Evolutionary conservation across 192 early-diverging fungal species (phyloP).

Genomic region (Cladochytrium replicatum): DNA sequence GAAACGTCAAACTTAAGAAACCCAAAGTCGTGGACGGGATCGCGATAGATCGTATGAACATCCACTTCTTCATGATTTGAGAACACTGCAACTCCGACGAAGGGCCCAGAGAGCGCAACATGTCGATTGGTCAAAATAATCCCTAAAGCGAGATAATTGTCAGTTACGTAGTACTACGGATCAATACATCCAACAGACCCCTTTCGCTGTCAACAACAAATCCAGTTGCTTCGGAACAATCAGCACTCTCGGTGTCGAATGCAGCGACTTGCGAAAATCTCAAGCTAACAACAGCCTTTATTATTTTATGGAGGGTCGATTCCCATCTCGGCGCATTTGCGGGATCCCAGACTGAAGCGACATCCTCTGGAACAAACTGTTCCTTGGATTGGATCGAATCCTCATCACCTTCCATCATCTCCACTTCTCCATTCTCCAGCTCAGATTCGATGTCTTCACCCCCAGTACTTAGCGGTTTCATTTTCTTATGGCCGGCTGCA

Average conservation of each 20-base stretch:
- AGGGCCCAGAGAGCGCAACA: slow-evolving; percentile 48
- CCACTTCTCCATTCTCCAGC: slow-evolving; percentile 4
- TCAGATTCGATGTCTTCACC: no score
- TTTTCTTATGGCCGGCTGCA: no score
- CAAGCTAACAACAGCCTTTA: slow-evolving; percentile 66
- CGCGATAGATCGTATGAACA: slow-evolving; percentile 60
- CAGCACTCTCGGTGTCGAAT: slow-evolving; percentile 68
- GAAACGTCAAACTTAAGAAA: slow-evolving; percentile 61
- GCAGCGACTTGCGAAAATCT: slow-evolving; percentile 62
- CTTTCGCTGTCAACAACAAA: slow-evolving; percentile 68
- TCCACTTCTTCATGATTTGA: slow-evolving; percentile 72
- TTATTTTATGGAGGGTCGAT: slow-evolving; percentile 49
- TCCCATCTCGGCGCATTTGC: slow-evolving; percentile 47
- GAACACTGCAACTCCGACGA: slow-evolving; percentile 70
- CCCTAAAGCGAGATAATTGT: no score
- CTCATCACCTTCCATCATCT: slow-evolving; percentile 4
- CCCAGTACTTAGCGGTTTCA: no score
- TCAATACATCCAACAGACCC: no score
- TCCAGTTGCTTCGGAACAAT: slow-evolving; percentile 68
- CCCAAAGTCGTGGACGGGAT: slow-evolving; percentile 69
- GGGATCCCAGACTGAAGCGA: not conserved
- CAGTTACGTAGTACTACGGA: no score
- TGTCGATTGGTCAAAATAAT: slow-evolving; percentile 64
- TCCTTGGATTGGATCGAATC: not conserved
- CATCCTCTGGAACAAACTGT: not conserved